Base-by-base conservation (phyloP, 352 stramenopile genomes). In the Pythium oligandrum region DNA sequence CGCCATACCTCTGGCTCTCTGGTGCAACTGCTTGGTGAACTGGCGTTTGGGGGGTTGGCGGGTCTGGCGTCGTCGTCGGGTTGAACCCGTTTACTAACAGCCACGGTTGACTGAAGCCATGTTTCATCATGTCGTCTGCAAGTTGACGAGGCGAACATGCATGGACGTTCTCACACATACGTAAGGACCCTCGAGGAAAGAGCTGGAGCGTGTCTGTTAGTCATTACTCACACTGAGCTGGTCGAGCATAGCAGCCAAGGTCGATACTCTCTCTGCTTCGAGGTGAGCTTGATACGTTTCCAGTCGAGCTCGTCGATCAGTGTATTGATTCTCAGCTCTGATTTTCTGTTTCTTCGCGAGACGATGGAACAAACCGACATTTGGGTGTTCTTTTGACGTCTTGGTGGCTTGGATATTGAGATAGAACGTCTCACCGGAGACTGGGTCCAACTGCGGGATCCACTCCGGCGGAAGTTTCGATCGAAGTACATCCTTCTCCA, bases 401-500 rank as follows among this genome's bases (percentile, higher is more conserved):
- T 70, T 71, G 4, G 53, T 46, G 36, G 64, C 75, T 45, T 75
- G 68, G 11, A 64, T 59, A 39, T 76, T 76, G 2, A 80, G 51
- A 35, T 68, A 80, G 45, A 68, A 80, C 36, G 63, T 62, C 55
- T 72, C 63, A 26, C 70, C 70, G 30, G 58, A 61, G 36, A 71
- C 38, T 30, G 48, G 52, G 9, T 80, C 65, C 33, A 73, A 52
- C 49, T 80, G 70, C 7, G 70, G 70, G 46, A 73, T 80, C 70
- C 70, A 80, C 57, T 77, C 67, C 0, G 51, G 11, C 10, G 59
- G 40, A 1, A 80, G 59, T 33, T 70, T 70, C 4, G 61, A 59
- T 39, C 64, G 67, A 10, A 75, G 40, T 0, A 80, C 67, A 33
- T 80, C 70, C 48, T 63, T 68, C 17, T 64, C 65, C 55, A 80